Evolutionary conservation across 2,329 filamentous ascomycete genomes (phyloP), one percentile per base, ranked within the genome.

Genomic region (Talaromyces pinophilus): DNA sequence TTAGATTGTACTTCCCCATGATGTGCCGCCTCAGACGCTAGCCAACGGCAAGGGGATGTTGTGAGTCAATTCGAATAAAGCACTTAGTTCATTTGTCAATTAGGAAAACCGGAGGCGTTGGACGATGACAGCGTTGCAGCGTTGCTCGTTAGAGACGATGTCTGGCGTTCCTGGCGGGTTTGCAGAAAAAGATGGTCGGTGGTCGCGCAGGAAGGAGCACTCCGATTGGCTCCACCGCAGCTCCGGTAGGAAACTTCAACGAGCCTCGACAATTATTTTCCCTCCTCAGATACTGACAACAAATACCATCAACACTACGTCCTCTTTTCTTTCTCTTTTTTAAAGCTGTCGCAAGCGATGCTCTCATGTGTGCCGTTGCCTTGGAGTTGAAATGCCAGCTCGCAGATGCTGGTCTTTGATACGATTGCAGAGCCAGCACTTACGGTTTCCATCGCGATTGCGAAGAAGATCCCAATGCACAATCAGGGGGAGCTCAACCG

Each of bases 321-420:
- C 15, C 17, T 50, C 6, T 17, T 10, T 25, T 55, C 28, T 48
- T 62, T 19, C 17, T 35, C 11, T 25, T 42, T 30, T 17, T 7
- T 17, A 8, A 11, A 19, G n/a, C 4, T 10, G 19, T 61, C 6
- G 3, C 2, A 40, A 76, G 68, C 77, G 40, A 60, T 60, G 38
- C 13, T 11, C 15, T 33, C n/a, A 60, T 60, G 15, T 76, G 74
- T 72, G 73, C 69, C 72, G 73, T 69, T 77, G 70, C 75, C 67
- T 72, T 68, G 70, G 77, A 79, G 78, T 80, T 85, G 87, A 82
- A 72, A 89, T 89, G 87, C 83, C 79, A 81, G 81, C 77, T 80
- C 75, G 84, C 85, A 85, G 86, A 89, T 90, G 87, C 87, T 85
- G 85, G 80, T 83, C 80, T 77, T 84, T 81, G 82, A 82, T 80